Evolutionary conservation across 2,329 filamentous ascomycete genomes (phyloP).

Genomic region (Fusarium caatingaense): DNA sequence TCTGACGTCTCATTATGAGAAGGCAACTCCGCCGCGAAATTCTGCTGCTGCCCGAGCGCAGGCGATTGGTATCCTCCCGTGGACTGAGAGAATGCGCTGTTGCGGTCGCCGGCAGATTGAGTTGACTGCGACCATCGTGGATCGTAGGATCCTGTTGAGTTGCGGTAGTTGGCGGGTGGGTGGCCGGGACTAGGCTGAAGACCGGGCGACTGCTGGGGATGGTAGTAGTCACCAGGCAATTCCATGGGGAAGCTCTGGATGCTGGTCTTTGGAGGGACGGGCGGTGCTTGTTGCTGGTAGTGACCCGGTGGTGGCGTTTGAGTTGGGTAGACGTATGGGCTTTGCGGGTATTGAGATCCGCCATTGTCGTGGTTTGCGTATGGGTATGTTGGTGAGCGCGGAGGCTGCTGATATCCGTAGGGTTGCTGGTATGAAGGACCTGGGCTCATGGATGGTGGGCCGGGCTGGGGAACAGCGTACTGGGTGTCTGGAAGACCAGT

Average conservation of each 20-base stretch:
- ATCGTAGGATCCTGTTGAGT: constrained; percentile 45
- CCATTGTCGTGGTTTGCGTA: constrained; percentile 31
- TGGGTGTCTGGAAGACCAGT: background rate
- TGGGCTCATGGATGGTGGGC: constrained; percentile 16
- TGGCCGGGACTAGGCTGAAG: constrained; percentile 41
- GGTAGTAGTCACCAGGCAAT: constrained; percentile 63
- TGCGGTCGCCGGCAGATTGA: constrained; percentile 36
- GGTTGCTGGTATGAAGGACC: constrained; percentile 43
- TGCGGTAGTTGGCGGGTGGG: constrained; percentile 37
- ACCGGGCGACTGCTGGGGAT: constrained; percentile 53
- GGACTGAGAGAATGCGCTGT: constrained; percentile 44
- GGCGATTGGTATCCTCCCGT: constrained; percentile 53
- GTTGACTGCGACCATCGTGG: constrained; percentile 57
- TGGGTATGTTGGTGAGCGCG: constrained; percentile 44
- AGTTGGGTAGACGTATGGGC: constrained; percentile 34
- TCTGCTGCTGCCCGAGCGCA: constrained; percentile 55
- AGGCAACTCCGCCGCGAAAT: constrained; percentile 57
- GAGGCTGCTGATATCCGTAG: constrained; percentile 38
- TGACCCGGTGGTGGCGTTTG: constrained; percentile 37
- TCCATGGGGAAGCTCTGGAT: constrained; percentile 52
- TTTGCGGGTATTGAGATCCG: constrained; percentile 35
- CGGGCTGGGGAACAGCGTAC: background rate
- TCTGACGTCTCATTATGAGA: constrained; percentile 61
- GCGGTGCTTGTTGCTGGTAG: constrained; percentile 39
- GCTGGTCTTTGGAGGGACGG: constrained; percentile 42